These are phyloP conservation scores for Exophiala mesophila DNA, from an alignment of 2,329 filamentous ascomycete species.

Conservation along the genomic window DNA sequence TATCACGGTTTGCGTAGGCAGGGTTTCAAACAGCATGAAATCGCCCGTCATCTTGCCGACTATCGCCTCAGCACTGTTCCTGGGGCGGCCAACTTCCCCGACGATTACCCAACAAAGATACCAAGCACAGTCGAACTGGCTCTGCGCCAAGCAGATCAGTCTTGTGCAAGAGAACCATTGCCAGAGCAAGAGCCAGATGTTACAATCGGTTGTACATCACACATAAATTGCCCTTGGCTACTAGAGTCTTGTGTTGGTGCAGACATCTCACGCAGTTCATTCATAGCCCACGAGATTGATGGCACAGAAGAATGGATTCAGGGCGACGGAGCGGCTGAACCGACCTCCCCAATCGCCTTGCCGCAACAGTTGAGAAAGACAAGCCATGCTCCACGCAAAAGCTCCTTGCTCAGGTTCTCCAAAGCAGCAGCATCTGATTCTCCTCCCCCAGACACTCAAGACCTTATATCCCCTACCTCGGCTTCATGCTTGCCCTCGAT, in stretches of 20 bases:
- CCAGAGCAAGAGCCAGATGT: too few relatives aligned
- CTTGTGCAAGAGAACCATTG: not conserved
- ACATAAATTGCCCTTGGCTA: too few relatives aligned
- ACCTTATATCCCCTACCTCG: not conserved
- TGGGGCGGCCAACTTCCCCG: constrained; percentile 1
- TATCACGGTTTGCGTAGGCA: constrained; percentile 23
- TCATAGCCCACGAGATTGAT: too few relatives aligned
- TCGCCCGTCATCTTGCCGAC: constrained; percentile 22
- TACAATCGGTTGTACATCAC: too few relatives aligned
- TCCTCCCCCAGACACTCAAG: constrained; percentile 2
- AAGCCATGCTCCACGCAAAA: constrained; percentile 25
- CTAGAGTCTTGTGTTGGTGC: too few relatives aligned
- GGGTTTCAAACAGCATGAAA: constrained; percentile 25
- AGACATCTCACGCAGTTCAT: too few relatives aligned
- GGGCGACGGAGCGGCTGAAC: too few relatives aligned
- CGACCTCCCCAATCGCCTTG: constrained; percentile 6
- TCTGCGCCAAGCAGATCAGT: too few relatives aligned
- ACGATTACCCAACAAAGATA: not conserved
- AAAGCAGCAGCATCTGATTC: constrained; percentile 17
- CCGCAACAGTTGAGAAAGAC: constrained; percentile 7
- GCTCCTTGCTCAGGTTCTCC: constrained; percentile 25
- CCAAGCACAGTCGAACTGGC: constrained; percentile 18
- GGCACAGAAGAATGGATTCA: too few relatives aligned
- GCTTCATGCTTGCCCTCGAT: constrained; percentile 2
- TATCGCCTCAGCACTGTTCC: constrained; percentile 4